phyloP scores from a whole-genome alignment of 805 yeast species.

The Spathaspora hagerdaliae region DNA sequence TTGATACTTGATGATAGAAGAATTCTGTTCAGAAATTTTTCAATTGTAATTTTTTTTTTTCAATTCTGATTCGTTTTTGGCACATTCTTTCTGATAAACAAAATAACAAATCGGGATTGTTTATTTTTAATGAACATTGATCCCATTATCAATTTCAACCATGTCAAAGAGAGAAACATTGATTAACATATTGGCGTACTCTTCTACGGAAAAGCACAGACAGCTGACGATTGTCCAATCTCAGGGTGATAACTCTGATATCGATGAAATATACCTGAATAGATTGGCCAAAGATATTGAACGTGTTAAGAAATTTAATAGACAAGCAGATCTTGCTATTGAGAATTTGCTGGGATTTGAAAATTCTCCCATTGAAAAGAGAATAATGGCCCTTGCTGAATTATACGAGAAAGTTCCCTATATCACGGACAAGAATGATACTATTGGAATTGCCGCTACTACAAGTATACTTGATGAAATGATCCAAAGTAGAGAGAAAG shows the following conservation, averaged over 20 bases:
- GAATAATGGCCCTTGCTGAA: slow-evolving; percentile 16
- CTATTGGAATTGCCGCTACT: slow-evolving; percentile 23
- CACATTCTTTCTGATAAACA: not conserved
- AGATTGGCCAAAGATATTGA: slow-evolving; percentile 16
- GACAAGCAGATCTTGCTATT: slow-evolving; percentile 21
- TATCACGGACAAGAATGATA: slow-evolving; percentile 24
- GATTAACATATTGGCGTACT: not conserved
- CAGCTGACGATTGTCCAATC: too few species aligned
- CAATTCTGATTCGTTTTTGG: not conserved
- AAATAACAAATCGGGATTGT: too few species aligned
- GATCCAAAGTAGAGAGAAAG: not conserved
- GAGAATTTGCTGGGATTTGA: slow-evolving; percentile 4
- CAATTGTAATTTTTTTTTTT: not conserved
- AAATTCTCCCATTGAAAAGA: slow-evolving; percentile 4
- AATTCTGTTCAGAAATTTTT: not conserved
- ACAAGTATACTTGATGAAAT: slow-evolving; percentile 9
- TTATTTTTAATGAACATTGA: too few species aligned
- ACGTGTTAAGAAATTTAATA: slow-evolving; percentile 12
- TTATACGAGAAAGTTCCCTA: slow-evolving; percentile 19
- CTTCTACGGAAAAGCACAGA: too few species aligned
- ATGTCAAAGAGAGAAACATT: not conserved
- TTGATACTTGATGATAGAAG: too few species aligned
- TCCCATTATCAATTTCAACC: too few species aligned
- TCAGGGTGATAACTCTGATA: not conserved
- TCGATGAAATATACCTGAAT: slow-evolving; percentile 13